Conservation (phyloP, 192 early-diverging fungal species). For the Backusella westeae region DNA sequence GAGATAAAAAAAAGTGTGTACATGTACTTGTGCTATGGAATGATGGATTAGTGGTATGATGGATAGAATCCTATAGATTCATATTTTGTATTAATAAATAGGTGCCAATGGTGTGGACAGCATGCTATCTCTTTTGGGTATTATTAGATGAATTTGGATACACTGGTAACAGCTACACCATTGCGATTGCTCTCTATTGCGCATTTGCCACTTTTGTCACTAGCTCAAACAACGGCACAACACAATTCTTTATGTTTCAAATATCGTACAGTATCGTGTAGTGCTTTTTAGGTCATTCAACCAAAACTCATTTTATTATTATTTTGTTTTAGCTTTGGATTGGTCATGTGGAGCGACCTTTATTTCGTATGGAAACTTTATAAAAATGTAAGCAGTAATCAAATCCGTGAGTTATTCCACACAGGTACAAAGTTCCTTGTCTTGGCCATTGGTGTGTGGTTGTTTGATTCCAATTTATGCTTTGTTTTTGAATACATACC, state of each 20-base stretch:
- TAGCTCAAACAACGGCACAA: constrained; percentile 22
- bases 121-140: constrained; percentile 33
- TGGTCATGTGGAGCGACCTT: constrained; percentile 34
- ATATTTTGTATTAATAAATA: neutral
- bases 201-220: constrained; percentile 26
- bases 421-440: constrained; percentile 21
- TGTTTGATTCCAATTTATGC: constrained; percentile 32
- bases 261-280: constrained; percentile 18
- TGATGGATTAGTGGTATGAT: neutral
- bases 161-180: neutral
- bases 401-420: constrained; percentile 15
- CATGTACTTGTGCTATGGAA: neutral
- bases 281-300: neutral
- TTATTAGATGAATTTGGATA: constrained; percentile 23
- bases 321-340: constrained; percentile 16
- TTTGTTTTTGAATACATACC: constrained; percentile 27
- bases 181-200: constrained; percentile 21
- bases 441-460: constrained; percentile 22
- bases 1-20: neutral
- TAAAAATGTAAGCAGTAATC: neutral
- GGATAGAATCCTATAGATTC: neutral
- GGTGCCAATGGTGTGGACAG: constrained; percentile 36
- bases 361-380: constrained; percentile 34
- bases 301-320: neutral
- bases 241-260: constrained; percentile 33